Conservation (phyloP, 2,329 filamentous ascomycete genomes). For the Talaromyces sp. region DNA sequence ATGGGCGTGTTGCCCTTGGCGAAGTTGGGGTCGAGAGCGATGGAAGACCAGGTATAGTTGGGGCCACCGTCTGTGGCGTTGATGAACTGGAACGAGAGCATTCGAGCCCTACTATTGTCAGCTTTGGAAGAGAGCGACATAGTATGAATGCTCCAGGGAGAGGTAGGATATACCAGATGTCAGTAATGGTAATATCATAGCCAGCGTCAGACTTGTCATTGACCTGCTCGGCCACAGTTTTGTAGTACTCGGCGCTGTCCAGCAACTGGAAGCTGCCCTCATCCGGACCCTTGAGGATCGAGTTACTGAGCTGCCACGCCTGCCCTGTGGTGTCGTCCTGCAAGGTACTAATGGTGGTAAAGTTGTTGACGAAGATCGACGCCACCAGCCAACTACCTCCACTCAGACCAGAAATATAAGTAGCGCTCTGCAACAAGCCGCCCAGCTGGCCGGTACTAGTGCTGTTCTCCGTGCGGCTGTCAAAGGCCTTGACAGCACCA, state of each 20-base stretch:
- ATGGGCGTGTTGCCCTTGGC: constrained; percentile 58
- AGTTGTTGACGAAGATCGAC: constrained; percentile 74
- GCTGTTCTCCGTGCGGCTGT: constrained; percentile 61
- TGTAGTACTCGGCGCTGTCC: constrained; percentile 57
- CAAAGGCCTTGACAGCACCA: constrained; percentile 72
- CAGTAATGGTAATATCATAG: constrained; percentile 68
- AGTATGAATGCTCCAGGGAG: no score
- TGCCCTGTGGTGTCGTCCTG: constrained; percentile 38
- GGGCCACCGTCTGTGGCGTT: constrained; percentile 69
- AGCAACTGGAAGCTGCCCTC: constrained; percentile 36
- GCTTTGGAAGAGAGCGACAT: neutral
- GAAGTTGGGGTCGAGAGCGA: constrained; percentile 60
- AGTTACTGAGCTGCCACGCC: constrained; percentile 58
- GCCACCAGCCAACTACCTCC: constrained; percentile 81
- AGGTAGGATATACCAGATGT: constrained; percentile 69
- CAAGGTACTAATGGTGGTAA: constrained; percentile 59
- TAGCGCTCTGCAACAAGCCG: constrained; percentile 72
- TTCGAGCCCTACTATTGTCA: constrained; percentile 51
- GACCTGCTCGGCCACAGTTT: constrained; percentile 53
- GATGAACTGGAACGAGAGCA: constrained; percentile 79
- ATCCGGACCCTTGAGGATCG: constrained; percentile 54
- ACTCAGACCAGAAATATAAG: constrained; percentile 74
- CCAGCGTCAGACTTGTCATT: constrained; percentile 56
- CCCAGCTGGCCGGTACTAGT: constrained; percentile 64
- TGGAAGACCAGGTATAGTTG: constrained; percentile 75